Percentiles rank a stretch among this genome's conserved stretches.
Conservation (phyloP, 2,329 filamentous ascomycete species). For the Ceratocystiopsis minuta region DNA sequence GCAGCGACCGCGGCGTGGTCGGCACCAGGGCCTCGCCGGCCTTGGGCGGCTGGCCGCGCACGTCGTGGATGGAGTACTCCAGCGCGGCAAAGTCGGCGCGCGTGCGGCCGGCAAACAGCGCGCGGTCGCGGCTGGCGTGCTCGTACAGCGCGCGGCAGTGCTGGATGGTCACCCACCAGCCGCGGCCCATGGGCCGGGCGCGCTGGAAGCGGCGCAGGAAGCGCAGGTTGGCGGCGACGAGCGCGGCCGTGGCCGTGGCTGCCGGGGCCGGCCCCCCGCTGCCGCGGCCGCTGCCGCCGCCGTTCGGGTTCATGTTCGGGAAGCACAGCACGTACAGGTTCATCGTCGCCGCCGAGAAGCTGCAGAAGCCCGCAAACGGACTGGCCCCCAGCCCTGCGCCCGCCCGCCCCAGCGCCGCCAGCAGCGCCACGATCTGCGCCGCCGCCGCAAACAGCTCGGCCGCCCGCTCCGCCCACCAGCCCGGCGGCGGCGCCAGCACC, state of each 20-base stretch:
- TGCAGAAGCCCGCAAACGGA: slow-evolving; percentile 28
- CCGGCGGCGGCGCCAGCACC: not conserved
- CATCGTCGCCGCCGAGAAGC: slow-evolving; percentile 25
- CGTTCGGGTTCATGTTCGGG: slow-evolving; percentile 22
- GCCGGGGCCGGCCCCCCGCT: too few relatives aligned
- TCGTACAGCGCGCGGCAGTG: slow-evolving; percentile 2
- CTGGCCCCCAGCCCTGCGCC: slow-evolving; percentile 19
- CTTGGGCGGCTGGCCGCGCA: slow-evolving; percentile 1
- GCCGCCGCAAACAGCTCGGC: slow-evolving; percentile 19
- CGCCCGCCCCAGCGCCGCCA: slow-evolving; percentile 21
- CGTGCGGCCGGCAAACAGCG: slow-evolving; percentile 2
- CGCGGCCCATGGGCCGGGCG: slow-evolving; percentile 4
- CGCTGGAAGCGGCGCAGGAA: slow-evolving; percentile 3
- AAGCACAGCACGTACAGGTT: slow-evolving; percentile 23
- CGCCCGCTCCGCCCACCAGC: slow-evolving; percentile 20
- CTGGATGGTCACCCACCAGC: slow-evolving; percentile 7
- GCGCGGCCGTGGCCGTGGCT: not conserved
- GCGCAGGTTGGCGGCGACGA: not conserved
- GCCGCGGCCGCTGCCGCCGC: too few relatives aligned
- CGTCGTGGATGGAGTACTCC: slow-evolving; percentile 7
- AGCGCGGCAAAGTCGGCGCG: slow-evolving; percentile 5
- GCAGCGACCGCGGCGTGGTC: too few relatives aligned
- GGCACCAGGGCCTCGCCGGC: not conserved
- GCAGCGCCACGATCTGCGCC: slow-evolving; percentile 17
- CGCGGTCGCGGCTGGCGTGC: not conserved